Percentiles rank a stretch among this genome's conserved stretches.
phyloP scores from a whole-genome alignment of 176 grass and related monocot genomes.

The Triticum aestivum region DNA sequence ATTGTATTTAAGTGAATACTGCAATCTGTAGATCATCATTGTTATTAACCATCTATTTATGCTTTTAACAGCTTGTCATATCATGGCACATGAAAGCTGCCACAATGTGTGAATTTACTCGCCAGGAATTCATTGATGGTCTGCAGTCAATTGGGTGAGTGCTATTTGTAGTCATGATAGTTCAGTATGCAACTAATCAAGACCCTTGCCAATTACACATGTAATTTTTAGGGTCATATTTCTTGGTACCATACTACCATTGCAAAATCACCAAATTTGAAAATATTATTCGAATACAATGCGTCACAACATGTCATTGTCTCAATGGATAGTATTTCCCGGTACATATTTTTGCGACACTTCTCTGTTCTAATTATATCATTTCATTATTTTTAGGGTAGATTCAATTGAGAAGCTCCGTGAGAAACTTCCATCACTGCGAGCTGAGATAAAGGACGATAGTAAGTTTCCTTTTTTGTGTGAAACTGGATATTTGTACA shows the following conservation, averaged over 20 bases:
- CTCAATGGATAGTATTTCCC: background rate
- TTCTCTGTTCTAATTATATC: constrained; percentile 14
- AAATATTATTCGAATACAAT: background rate
- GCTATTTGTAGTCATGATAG: constrained; percentile 14
- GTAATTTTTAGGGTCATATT: constrained; percentile 3
- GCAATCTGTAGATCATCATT: background rate
- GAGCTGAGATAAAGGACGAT: constrained; percentile 91
- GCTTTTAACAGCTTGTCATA: constrained; percentile 85
- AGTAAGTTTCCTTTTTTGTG: constrained; percentile 46
- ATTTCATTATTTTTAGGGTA: constrained; percentile 58
- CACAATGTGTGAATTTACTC: constrained; percentile 99
- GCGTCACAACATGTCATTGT: background rate
- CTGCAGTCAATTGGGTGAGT: constrained; percentile 92
- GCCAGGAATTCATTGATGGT: constrained; percentile 84
- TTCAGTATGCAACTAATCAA: constrained; percentile 2
- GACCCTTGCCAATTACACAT: background rate
- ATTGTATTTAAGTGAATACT: background rate
- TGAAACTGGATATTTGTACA: background rate
- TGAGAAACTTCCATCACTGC: constrained; percentile 84
- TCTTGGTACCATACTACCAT: background rate
- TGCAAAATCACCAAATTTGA: background rate
- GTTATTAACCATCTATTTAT: constrained; percentile 20
- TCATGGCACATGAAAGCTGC: constrained; percentile 99
- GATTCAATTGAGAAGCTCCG: constrained; percentile 89
- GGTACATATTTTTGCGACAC: background rate